Conservation (phyloP, 2,329 filamentous ascomycete species). For the Phialocephala sp. region DNA sequence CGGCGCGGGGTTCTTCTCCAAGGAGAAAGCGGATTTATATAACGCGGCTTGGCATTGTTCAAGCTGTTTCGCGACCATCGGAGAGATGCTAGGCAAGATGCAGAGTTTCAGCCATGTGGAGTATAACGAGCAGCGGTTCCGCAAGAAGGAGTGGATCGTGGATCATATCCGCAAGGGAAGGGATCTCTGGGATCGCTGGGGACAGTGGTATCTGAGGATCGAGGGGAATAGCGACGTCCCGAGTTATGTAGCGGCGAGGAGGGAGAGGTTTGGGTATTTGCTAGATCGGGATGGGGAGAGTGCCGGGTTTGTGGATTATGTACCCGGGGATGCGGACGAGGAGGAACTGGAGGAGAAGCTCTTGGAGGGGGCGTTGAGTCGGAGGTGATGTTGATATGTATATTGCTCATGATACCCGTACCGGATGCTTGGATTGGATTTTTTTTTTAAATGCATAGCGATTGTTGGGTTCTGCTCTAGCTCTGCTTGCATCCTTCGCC, state of each 20-base stretch:
- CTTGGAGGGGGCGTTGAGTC: too few relatives aligned
- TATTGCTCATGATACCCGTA: too few relatives aligned
- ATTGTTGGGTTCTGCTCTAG: too few relatives aligned
- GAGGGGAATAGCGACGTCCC: background rate
- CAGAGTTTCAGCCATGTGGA: slow-evolving; percentile 49
- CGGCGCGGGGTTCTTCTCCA: slow-evolving; percentile 22
- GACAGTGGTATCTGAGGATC: slow-evolving; percentile 42
- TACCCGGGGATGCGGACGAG: background rate
- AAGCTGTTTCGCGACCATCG: slow-evolving; percentile 47
- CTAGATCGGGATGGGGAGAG: slow-evolving; percentile 31
- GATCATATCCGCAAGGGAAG: slow-evolving; percentile 48
- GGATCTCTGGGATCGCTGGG: slow-evolving; percentile 48
- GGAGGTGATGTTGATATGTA: too few relatives aligned
- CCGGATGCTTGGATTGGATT: too few relatives aligned
- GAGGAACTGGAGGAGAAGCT: too few relatives aligned
- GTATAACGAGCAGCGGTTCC: slow-evolving; percentile 47
- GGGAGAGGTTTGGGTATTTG: slow-evolving; percentile 32
- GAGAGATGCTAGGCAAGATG: slow-evolving; percentile 50
- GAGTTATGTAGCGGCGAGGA: slow-evolving; percentile 43
- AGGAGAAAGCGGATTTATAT: slow-evolving; percentile 43
- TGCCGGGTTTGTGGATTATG: slow-evolving; percentile 34
- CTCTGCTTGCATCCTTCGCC: too few relatives aligned
- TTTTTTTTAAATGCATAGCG: too few relatives aligned
- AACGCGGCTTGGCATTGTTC: slow-evolving; percentile 54
- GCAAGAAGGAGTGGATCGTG: slow-evolving; percentile 47